A percentile compares a stretch with the other conserved stretches of the same genome.
Conservation (phyloP, 768 basidiomycete genomes). For the Solioccasus polychromus region DNA sequence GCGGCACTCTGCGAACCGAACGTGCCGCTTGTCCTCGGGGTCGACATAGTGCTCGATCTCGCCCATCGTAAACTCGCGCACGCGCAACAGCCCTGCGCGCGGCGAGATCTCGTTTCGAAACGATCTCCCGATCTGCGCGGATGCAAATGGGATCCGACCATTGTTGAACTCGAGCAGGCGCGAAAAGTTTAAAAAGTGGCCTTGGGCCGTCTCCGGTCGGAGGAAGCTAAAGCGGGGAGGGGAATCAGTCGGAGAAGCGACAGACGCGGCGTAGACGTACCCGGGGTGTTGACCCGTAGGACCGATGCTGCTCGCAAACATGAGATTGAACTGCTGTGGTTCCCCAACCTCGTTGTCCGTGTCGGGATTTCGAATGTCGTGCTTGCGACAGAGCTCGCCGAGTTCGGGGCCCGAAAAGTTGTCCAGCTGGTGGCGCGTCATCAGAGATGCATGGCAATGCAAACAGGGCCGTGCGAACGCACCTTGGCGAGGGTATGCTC, state of each 20-base stretch:
- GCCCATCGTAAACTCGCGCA: conserved; percentile 99
- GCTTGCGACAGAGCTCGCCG: conserved; percentile 77
- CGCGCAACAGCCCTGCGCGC: conserved; percentile 91
- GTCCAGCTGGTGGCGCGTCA: conserved; percentile 42
- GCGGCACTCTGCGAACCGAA: conserved; percentile 77
- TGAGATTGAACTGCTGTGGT: conserved; percentile 95
- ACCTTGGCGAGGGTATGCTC: conserved; percentile 88
- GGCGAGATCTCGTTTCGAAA: conserved; percentile 99
- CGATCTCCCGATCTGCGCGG: conserved; percentile 91
- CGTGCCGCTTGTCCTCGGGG: conserved; percentile 86
- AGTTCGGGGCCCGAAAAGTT: conserved; percentile 90
- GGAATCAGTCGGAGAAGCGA: rapidly evolving
- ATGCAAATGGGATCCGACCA: conserved; percentile 92
- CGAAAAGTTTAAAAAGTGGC: conserved; percentile 98
- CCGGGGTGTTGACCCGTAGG: conserved; percentile 97
- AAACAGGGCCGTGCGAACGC: conserved; percentile 25
- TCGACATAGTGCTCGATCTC: conserved; percentile 99
- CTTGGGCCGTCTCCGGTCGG: conserved; percentile 97
- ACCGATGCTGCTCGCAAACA: conserved; percentile 97
- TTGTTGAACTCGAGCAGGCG: conserved; percentile 98
- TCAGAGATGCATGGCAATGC: background rate
- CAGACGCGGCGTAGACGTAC: conserved; percentile 42
- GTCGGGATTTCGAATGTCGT: conserved; percentile 84
- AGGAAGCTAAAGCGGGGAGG: conserved; percentile 58
- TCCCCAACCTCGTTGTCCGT: conserved; percentile 91